phyloP scores from a whole-genome alignment of 140 eudicot genomes.

The Erigeron philadelphicus region DNA sequence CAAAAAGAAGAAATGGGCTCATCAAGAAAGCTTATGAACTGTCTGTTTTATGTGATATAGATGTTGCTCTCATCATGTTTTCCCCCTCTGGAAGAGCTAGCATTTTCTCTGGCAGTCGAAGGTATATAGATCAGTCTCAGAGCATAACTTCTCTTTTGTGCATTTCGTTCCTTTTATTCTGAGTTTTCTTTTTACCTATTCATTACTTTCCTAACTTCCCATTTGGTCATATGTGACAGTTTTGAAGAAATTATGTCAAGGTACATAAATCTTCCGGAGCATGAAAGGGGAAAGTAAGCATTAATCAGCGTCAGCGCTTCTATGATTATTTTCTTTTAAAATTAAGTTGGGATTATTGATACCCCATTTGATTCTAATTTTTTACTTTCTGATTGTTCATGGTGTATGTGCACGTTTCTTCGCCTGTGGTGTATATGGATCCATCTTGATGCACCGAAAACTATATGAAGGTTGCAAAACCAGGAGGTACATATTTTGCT shows the following conservation, averaged over 20 bases:
- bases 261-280: conserved; percentile 72
- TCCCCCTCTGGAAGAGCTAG: conserved; percentile 85
- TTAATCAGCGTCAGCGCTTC: conserved; percentile 4
- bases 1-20: conserved; percentile 79
- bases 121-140: conserved; percentile 29
- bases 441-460: conserved; percentile 22
- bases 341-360: conserved; percentile 9
- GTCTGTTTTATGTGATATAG: conserved; percentile 85
- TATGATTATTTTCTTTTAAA: neutral
- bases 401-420: conserved; percentile 4
- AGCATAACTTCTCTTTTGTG: neutral
- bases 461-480: conserved; percentile 54
- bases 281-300: conserved; percentile 68
- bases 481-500: conserved; percentile 54
- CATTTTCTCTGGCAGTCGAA: conserved; percentile 56
- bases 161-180: neutral
- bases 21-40: conserved; percentile 86
- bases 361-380: conserved; percentile 3
- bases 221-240: conserved; percentile 29
- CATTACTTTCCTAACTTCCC: conserved; percentile 14
- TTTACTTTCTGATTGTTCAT: neutral
- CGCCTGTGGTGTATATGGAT: conserved; percentile 19
- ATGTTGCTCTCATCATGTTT: conserved; percentile 85
- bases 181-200: neutral
- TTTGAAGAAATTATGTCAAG: conserved; percentile 67